phyloP scores from a whole-genome alignment of 140 eudicot species.

The Anethum foeniculum region DNA sequence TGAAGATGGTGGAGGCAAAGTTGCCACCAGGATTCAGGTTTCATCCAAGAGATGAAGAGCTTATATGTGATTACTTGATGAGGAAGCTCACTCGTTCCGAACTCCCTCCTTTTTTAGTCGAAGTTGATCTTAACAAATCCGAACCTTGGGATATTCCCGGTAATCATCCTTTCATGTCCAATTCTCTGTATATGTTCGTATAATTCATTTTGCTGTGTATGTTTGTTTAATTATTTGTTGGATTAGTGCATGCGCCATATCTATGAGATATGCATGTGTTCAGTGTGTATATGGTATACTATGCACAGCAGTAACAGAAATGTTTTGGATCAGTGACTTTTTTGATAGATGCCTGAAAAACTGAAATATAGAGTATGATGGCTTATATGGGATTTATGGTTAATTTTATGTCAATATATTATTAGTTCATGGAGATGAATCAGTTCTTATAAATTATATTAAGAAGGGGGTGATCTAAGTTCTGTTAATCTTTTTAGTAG shows the following conservation, averaged over 20 bases:
- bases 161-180: slow-evolving; percentile 11
- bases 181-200: not conserved
- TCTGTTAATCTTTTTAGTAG: not conserved
- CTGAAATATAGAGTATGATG: not conserved
- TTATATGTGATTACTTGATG: slow-evolving; percentile 76
- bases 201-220: not conserved
- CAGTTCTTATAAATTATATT: not conserved
- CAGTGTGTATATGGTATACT: no score
- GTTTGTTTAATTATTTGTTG: not conserved
- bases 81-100: slow-evolving; percentile 36
- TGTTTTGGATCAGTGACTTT: not conserved
- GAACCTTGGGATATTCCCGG: slow-evolving; percentile 99
- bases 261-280: no score
- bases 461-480: not conserved
- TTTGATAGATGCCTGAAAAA: not conserved
- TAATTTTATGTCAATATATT: not conserved
- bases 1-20: slow-evolving; percentile 75
- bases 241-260: not conserved
- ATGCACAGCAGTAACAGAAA: not conserved
- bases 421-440: not conserved
- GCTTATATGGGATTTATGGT: not conserved
- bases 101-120: slow-evolving; percentile 35
- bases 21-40: slow-evolving; percentile 94
- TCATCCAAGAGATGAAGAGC: slow-evolving; percentile 77
- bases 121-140: slow-evolving; percentile 78